A percentile compares a stretch with the other conserved stretches of the same genome.
These are phyloP conservation scores for Phalaenopsis aphrodite DNA, from an alignment of 106 monocot genomes.

Conservation along the genomic window DNA sequence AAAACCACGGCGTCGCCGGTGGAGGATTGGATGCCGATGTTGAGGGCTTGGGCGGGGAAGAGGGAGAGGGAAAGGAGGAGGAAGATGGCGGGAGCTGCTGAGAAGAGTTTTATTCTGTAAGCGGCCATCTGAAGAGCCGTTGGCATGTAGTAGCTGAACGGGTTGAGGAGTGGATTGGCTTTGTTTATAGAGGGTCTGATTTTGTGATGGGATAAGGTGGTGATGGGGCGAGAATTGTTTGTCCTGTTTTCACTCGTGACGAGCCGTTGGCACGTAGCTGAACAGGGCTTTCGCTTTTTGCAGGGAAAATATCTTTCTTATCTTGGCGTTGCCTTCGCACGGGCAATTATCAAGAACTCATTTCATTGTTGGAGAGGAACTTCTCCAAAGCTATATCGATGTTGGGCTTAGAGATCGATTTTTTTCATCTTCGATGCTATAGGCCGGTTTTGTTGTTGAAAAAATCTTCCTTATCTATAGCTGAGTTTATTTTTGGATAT, in stretches of 20 bases:
- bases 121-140: background rate
- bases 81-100: background rate
- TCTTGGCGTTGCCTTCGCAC: too few relatives aligned
- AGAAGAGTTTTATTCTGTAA: background rate
- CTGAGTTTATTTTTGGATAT: too few relatives aligned
- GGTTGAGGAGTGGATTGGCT: background rate
- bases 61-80: conserved; percentile 4
- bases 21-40: conserved; percentile 37
- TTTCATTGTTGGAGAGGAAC: too few relatives aligned
- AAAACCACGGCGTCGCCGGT: conserved; percentile 24
- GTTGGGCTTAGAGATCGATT: too few relatives aligned
- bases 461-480: too few relatives aligned
- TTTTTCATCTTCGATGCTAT: too few relatives aligned
- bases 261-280: background rate
- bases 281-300: background rate
- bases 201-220: background rate
- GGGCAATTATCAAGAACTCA: too few relatives aligned
- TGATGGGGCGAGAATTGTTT: background rate
- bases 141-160: too few relatives aligned
- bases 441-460: too few relatives aligned
- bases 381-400: too few relatives aligned
- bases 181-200: background rate
- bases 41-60: conserved; percentile 23
- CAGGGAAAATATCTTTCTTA: too few relatives aligned
- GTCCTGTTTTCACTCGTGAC: background rate